Evolutionary conservation across 805 yeast genomes (phyloP).

Genomic region (Suhomyces xylopsoci): DNA sequence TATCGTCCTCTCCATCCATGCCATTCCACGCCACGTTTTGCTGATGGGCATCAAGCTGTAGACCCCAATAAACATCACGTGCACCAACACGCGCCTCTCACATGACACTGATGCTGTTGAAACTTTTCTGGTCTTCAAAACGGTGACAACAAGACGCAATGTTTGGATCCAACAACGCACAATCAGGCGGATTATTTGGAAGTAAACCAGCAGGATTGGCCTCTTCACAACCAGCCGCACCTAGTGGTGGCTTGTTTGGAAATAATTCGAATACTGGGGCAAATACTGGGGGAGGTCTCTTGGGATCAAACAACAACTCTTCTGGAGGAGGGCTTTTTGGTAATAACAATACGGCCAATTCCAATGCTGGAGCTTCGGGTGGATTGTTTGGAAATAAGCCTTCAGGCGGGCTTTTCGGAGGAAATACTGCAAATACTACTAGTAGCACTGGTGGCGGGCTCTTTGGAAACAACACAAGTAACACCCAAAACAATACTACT

Average conservation of each 20-base stretch:
- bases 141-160: not conserved
- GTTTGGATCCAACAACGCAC: slow-evolving; percentile 4
- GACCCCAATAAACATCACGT: not conserved
- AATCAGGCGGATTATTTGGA: slow-evolving; percentile 11
- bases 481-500: not conserved
- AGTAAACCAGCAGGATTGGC: slow-evolving; percentile 3
- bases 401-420: slow-evolving; percentile 6
- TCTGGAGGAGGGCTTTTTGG: slow-evolving; percentile 31
- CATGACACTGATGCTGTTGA: not conserved
- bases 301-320: slow-evolving; percentile 9
- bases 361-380: slow-evolving; percentile 1
- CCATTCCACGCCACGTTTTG: not conserved
- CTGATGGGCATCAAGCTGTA: not conserved
- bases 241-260: slow-evolving; percentile 29
- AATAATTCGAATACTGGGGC: slow-evolving; percentile 8
- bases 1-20: not conserved
- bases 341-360: slow-evolving; percentile 5
- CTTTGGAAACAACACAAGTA: slow-evolving; percentile 1
- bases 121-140: not conserved
- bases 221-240: slow-evolving; percentile 1
- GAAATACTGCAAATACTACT: not conserved
- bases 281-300: slow-evolving; percentile 6
- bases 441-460: slow-evolving; percentile 5
- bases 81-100: not conserved
- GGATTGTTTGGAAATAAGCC: slow-evolving; percentile 6